These are phyloP conservation scores for Epichloe amarillans DNA, from an alignment of 2,329 filamentous ascomycete species.

Conservation along the genomic window DNA sequence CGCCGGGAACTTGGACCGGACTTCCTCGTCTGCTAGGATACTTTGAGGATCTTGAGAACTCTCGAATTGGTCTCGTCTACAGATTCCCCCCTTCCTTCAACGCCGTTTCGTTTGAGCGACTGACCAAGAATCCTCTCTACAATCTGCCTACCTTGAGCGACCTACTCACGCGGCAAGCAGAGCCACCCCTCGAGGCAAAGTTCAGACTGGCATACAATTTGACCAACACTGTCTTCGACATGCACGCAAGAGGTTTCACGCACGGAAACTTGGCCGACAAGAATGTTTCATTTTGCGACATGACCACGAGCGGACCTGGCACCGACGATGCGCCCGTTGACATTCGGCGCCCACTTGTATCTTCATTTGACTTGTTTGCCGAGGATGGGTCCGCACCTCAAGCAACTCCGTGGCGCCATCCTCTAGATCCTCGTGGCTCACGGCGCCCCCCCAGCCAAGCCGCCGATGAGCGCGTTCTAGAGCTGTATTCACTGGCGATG, in stretches of 20 bases:
- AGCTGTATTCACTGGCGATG: slow-evolving; percentile 62
- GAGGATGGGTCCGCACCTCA: slow-evolving; percentile 12
- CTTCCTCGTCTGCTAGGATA: slow-evolving; percentile 51
- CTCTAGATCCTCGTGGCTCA: slow-evolving; percentile 43
- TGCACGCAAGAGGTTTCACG: slow-evolving; percentile 55
- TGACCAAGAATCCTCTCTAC: slow-evolving; percentile 35
- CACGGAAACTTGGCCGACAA: slow-evolving; percentile 58
- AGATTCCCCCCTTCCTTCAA: slow-evolving; percentile 56
- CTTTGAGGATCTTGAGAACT: slow-evolving; percentile 59
- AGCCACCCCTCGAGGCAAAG: slow-evolving; percentile 60
- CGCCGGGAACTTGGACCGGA: slow-evolving; percentile 45
- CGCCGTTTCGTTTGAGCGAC: slow-evolving; percentile 38
- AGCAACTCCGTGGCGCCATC: slow-evolving; percentile 40
- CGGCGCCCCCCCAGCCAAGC: slow-evolving; percentile 36
- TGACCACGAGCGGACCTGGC: slow-evolving; percentile 26
- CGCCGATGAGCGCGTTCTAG: slow-evolving; percentile 44
- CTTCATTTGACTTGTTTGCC: slow-evolving; percentile 60
- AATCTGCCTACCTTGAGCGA: slow-evolving; percentile 41
- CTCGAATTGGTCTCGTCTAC: slow-evolving; percentile 62
- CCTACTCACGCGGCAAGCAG: slow-evolving; percentile 37
- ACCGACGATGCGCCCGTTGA: slow-evolving; percentile 38
- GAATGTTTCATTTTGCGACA: slow-evolving; percentile 53
- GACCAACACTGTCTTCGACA: slow-evolving; percentile 57
- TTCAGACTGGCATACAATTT: slow-evolving; percentile 64
- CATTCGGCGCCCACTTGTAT: slow-evolving; percentile 54